phyloP scores from a whole-genome alignment of 1,284 basidiomycete species.

The Microbotryomycetes sp. region DNA sequence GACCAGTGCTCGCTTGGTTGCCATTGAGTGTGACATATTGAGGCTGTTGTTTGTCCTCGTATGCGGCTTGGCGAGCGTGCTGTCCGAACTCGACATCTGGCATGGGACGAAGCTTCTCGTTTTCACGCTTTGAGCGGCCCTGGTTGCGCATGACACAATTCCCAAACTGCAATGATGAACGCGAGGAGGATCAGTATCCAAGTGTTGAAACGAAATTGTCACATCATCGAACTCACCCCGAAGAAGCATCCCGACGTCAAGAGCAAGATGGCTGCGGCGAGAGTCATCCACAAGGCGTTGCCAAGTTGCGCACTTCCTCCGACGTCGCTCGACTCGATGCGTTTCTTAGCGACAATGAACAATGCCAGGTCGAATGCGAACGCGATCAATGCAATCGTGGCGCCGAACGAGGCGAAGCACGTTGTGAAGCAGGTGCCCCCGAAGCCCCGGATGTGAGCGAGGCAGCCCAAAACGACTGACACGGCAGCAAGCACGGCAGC shows the following conservation, averaged over 20 bases:
- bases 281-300: slow-evolving; percentile 35
- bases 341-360: slow-evolving; percentile 35
- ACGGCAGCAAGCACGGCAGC: slow-evolving; percentile 31
- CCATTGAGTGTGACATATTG: background rate
- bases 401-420: slow-evolving; percentile 36
- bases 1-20: background rate
- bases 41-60: background rate
- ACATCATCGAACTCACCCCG: slow-evolving; percentile 17
- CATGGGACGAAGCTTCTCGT: slow-evolving; percentile 14
- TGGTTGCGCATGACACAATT: slow-evolving; percentile 23
- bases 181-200: background rate
- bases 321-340: slow-evolving; percentile 27
- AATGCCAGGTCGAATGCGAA: slow-evolving; percentile 37
- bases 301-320: slow-evolving; percentile 29
- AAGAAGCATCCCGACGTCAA: slow-evolving; percentile 35
- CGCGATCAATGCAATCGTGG: slow-evolving; percentile 31
- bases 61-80: background rate
- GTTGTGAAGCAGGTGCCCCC: slow-evolving; percentile 29
- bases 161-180: slow-evolving; percentile 14
- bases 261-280: slow-evolving; percentile 31
- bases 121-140: slow-evolving; percentile 10
- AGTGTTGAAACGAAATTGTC: background rate
- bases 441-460: slow-evolving; percentile 31
- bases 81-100: slow-evolving; percentile 16
- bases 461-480: slow-evolving; percentile 26